Evolutionary conservation across 495 filamentous ascomycete species (phyloP).

Genomic region (Penicillium coffeae): DNA sequence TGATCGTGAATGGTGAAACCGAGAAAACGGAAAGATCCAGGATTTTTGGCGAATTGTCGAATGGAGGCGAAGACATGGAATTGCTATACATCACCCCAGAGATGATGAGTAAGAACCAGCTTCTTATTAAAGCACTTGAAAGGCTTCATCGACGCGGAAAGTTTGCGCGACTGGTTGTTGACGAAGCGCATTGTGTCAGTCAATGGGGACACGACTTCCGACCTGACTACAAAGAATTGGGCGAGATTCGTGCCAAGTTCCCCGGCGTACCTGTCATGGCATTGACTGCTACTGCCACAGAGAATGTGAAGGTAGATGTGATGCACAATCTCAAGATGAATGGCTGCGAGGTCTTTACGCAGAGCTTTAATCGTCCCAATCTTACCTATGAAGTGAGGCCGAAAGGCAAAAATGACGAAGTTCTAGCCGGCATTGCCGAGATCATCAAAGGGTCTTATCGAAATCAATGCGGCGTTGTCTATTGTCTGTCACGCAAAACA

Average conservation of each 20-base stretch:
- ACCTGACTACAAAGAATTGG: constrained; percentile 88
- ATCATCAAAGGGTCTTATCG: constrained; percentile 63
- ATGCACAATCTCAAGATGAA: constrained; percentile 81
- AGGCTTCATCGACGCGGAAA: constrained; percentile 59
- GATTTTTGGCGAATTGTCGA: constrained; percentile 58
- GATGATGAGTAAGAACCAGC: constrained; percentile 79
- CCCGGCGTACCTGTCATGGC: constrained; percentile 86
- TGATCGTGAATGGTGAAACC: constrained; percentile 73
- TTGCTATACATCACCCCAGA: constrained; percentile 94
- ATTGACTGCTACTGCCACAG: constrained; percentile 88
- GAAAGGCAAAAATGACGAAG: constrained; percentile 52
- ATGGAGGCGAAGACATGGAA: constrained; percentile 64
- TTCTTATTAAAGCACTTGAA: constrained; percentile 57
- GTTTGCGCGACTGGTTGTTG: constrained; percentile 89
- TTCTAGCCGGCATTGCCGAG: constrained; percentile 63
- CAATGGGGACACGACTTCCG: constrained; percentile 99
- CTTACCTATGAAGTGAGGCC: constrained; percentile 75
- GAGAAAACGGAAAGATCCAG: constrained; percentile 48
- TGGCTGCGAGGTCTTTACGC: constrained; percentile 69
- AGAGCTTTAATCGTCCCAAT: constrained; percentile 94
- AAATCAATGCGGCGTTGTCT: constrained; percentile 84
- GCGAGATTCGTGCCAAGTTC: constrained; percentile 62
- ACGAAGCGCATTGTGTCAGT: constrained; percentile 97
- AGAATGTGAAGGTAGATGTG: constrained; percentile 86
- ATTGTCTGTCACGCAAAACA: constrained; percentile 79